Percentiles rank a stretch among this genome's conserved stretches.
These are phyloP conservation scores for Leishmania martiniquensis DNA, from an alignment of 208 protist species.

Conservation along the genomic window DNA sequence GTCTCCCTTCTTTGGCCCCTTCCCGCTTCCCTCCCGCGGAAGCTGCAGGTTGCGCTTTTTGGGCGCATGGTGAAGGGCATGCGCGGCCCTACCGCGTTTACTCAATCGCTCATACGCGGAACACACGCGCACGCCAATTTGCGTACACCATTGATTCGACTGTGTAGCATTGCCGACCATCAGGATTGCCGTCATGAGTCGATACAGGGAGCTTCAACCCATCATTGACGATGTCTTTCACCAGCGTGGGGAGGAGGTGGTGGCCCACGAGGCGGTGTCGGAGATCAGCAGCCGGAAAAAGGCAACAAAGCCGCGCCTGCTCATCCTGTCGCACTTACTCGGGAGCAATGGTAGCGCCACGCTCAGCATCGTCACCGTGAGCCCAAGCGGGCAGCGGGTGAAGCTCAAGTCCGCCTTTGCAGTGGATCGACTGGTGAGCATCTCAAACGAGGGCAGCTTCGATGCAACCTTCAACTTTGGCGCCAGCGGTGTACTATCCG, in stretches of 20 bases:
- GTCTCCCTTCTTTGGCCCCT: background rate
- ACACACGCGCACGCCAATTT: background rate
- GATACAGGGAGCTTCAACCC: constrained; percentile 47
- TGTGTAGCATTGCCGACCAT: background rate
- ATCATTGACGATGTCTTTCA: constrained; percentile 70
- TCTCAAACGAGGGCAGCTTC: constrained; percentile 76
- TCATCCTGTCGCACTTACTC: constrained; percentile 64
- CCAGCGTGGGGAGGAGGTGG: constrained; percentile 76
- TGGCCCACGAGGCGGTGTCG: constrained; percentile 73
- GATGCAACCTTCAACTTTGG: constrained; percentile 89
- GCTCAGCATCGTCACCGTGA: constrained; percentile 46
- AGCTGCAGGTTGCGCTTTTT: background rate
- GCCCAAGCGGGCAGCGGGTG: constrained; percentile 34
- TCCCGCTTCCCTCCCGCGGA: background rate
- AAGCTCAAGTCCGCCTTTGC: constrained; percentile 79
- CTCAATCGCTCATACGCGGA: background rate
- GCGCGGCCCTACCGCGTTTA: background rate
- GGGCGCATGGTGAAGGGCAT: too few relatives aligned
- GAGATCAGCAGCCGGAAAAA: constrained; percentile 56
- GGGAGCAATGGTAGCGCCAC: constrained; percentile 26
- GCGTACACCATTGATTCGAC: background rate
- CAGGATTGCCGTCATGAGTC: constrained; percentile 35
- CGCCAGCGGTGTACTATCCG: constrained; percentile 77
- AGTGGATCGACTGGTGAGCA: constrained; percentile 70
- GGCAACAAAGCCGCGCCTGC: constrained; percentile 46